Conservation (phyloP, 2,329 filamentous ascomycete species). For the Xylariaceae sp. region DNA sequence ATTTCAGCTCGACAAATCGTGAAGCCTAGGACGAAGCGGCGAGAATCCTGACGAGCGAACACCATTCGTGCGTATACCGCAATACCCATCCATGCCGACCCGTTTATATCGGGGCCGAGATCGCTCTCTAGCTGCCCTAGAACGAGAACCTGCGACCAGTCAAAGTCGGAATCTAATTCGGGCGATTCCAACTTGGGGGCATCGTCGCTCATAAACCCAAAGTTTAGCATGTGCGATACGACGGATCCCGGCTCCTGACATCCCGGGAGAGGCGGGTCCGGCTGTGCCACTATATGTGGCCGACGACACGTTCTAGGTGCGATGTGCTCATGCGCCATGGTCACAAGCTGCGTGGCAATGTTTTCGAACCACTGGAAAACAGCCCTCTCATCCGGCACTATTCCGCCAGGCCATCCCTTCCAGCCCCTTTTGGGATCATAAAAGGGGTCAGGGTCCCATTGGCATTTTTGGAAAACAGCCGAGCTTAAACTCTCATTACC, state of each 20-base stretch:
- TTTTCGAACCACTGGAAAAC: too few species aligned
- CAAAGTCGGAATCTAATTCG: background rate
- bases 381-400: too few species aligned
- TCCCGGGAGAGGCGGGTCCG: background rate
- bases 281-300: background rate
- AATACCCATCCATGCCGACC: conserved; percentile 38
- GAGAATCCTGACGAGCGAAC: conserved; percentile 36
- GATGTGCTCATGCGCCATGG: background rate
- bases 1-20: conserved; percentile 37
- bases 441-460: too few species aligned
- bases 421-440: too few species aligned
- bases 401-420: too few species aligned
- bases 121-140: conserved; percentile 41
- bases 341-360: too few species aligned
- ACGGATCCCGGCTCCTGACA: background rate
- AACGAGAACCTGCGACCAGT: conserved; percentile 33
- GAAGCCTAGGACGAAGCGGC: conserved; percentile 36
- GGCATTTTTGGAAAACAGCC: too few species aligned
- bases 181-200: background rate
- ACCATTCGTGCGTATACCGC: conserved; percentile 41
- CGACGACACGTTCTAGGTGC: background rate
- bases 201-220: background rate
- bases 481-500: too few species aligned
- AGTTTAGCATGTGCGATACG: background rate
- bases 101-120: conserved; percentile 30